Base-by-base conservation (phyloP, 2,329 filamentous ascomycete genomes). In the Xylaria digitata region DNA sequence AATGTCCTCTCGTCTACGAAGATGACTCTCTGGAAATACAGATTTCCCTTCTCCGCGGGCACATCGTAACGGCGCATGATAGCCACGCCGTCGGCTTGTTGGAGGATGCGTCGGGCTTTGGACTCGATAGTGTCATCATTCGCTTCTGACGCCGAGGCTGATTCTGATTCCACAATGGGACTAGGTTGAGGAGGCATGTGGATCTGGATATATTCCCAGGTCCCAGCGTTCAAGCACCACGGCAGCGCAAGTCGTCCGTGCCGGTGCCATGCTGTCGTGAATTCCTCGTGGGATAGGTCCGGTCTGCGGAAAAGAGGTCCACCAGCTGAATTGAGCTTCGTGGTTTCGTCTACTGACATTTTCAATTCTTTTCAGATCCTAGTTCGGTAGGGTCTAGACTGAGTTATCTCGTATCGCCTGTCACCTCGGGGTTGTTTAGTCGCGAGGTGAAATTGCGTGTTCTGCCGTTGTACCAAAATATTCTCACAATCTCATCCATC, bases 141-240 rank as follows among this genome's bases (percentile, higher is more conserved):
- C 17, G 63, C 13, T 30, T 8, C 21, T 9, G 21, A 9, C 13
- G 42, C n/a, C 15, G 57, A 30, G 13, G 4, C 11, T 6, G 48
- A 11, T 48, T 21, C 34, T 2, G 50, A 15, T 19, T 43, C 43
- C 32, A 17, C 30, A 3, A 32, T 1, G 42, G 59, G 43, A 37
- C 8, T 8, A 2, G 58, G 30, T 13, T 52, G 40, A 34, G 42
- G 5, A 17, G 66, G 68, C 46, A 72, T 59, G 56, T 72, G 70
- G 45, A 72, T 69, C 62, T 72, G 70, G 26, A 61, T 61, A 40
- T 72, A 72, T 43, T 72, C 68, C 55, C 61, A 64, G 54, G 64
- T 34, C 19, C 68, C 66, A 19, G 19, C 57, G 13, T 68, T 62
- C 54, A 72, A 15, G 43, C 62, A 69, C 68, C 70, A 72, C 15